phyloP scores from a whole-genome alignment of 2,329 filamentous ascomycete species.

The Calonectria ilicicola region DNA sequence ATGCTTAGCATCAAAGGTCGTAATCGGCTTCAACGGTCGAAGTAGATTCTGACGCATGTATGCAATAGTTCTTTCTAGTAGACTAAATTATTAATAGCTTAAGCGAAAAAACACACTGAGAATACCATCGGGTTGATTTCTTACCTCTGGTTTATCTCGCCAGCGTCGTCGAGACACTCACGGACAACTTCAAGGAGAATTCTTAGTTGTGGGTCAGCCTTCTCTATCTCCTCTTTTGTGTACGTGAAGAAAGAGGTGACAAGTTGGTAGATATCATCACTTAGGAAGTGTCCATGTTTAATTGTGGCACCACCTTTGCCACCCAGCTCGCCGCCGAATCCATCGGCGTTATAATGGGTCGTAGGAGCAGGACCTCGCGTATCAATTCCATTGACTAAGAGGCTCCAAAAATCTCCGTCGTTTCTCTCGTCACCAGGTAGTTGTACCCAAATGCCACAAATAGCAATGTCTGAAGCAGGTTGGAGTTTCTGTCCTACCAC shows the following conservation, averaged over 20 bases:
- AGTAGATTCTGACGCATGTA: conserved; percentile 20
- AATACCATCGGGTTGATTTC: not conserved
- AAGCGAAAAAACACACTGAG: not conserved
- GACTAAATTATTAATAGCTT: not conserved
- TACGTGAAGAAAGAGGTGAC: not conserved
- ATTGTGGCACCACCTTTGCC: not conserved
- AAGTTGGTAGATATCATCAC: not conserved
- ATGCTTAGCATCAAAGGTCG: not conserved
- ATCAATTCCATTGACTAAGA: not conserved
- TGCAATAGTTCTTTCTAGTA: conserved; percentile 22
- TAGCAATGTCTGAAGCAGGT: not conserved
- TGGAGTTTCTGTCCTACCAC: not conserved
- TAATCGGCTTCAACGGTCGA: not conserved
- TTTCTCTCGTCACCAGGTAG: not conserved
- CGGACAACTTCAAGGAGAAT: not conserved
- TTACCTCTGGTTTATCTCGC: conserved; percentile 1
- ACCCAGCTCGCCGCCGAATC: not conserved
- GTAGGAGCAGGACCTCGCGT: not conserved
- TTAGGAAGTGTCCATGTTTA: not conserved
- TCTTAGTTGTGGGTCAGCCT: not conserved
- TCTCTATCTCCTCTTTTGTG: not conserved
- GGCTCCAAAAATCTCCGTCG: not conserved
- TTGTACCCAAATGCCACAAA: not conserved
- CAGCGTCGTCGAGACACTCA: not conserved
- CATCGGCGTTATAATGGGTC: not conserved